A percentile compares a stretch with the other conserved stretches of the same genome.
phyloP scores from a whole-genome alignment of 768 basidiomycete species.

The Jaapia argillacea region DNA sequence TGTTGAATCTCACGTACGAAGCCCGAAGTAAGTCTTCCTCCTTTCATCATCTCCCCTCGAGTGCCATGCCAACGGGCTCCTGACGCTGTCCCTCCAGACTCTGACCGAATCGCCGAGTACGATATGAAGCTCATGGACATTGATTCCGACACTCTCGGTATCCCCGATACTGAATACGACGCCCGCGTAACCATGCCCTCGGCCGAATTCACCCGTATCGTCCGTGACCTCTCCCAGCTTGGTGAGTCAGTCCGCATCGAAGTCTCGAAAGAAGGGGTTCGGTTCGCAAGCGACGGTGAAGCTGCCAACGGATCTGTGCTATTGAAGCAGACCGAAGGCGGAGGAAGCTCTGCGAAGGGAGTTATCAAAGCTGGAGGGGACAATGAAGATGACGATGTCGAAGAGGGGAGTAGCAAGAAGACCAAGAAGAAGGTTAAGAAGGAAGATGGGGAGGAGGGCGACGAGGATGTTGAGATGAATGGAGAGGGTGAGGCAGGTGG shows the following conservation, averaged over 20 bases:
- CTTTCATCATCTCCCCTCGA: neutral
- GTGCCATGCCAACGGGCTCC: constrained; percentile 1
- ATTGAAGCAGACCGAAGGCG: constrained; percentile 58
- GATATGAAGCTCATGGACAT: constrained; percentile 99
- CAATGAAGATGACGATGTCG: constrained; percentile 32
- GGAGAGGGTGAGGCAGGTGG: constrained; percentile 9
- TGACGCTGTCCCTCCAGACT: constrained; percentile 50
- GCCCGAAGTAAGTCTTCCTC: constrained; percentile 56
- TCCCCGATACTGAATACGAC: constrained; percentile 97
- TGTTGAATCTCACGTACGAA: constrained; percentile 84
- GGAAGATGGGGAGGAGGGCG: constrained; percentile 24
- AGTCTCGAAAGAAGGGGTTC: constrained; percentile 89
- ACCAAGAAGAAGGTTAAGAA: constrained; percentile 37
- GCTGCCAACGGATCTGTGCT: constrained; percentile 85
- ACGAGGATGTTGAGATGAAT: constrained; percentile 32
- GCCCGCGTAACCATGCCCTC: constrained; percentile 84
- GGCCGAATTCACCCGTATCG: constrained; percentile 83
- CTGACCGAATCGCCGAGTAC: constrained; percentile 93
- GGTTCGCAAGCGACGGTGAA: constrained; percentile 90
- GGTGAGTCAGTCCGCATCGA: constrained; percentile 96
- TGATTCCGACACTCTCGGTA: constrained; percentile 87
- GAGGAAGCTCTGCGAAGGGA: constrained; percentile 27
- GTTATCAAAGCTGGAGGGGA: constrained; percentile 33
- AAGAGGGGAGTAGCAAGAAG: constrained; percentile 37
- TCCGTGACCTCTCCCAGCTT: constrained; percentile 80